Percentiles rank a stretch among this genome's conserved stretches.
Conservation (phyloP, 2,329 filamentous ascomycete genomes). For the Epichloe uncinata region DNA sequence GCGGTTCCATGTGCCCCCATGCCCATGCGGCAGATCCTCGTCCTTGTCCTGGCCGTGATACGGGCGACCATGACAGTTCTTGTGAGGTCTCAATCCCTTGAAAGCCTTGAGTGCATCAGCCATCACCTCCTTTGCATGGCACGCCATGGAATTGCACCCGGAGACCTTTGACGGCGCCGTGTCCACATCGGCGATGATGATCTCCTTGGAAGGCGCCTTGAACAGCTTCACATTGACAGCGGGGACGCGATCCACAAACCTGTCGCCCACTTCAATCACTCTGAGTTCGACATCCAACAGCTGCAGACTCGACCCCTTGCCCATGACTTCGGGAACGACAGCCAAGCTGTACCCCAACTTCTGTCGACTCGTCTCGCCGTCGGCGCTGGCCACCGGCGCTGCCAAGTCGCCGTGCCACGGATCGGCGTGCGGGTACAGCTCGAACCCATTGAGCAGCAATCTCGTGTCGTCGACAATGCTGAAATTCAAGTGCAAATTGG, state of each 20-base stretch:
- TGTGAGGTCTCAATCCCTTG: conserved; percentile 11
- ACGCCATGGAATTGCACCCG: conserved; percentile 36
- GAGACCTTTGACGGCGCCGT: conserved; percentile 18
- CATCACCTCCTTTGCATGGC: conserved; percentile 29
- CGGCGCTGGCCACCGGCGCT: conserved; percentile 31
- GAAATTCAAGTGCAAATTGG: conserved; percentile 41
- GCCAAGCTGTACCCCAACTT: conserved; percentile 38
- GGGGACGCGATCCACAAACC: conserved; percentile 40
- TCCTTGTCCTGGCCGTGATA: conserved; percentile 5
- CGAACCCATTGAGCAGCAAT: conserved; percentile 45
- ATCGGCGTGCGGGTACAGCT: conserved; percentile 43
- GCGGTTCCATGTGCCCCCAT: conserved; percentile 5
- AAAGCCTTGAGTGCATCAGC: conserved; percentile 15
- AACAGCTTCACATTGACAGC: conserved; percentile 48
- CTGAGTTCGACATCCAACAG: conserved; percentile 42
- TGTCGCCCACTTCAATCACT: conserved; percentile 45
- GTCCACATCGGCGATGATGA: conserved; percentile 39
- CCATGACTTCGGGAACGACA: conserved; percentile 28
- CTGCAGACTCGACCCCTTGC: conserved; percentile 37
- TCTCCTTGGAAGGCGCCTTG: conserved; percentile 39
- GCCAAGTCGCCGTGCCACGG: conserved; percentile 29
- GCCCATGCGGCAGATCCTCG: conserved; percentile 3
- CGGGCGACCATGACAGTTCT: conserved; percentile 13
- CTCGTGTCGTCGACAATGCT: conserved; percentile 33
- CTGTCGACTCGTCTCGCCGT: conserved; percentile 20